Evolutionary conservation across 164 flowering plant species (phyloP), one percentile per base, ranked within the genome.

Genomic region (Aristolochia fimbriata): DNA sequence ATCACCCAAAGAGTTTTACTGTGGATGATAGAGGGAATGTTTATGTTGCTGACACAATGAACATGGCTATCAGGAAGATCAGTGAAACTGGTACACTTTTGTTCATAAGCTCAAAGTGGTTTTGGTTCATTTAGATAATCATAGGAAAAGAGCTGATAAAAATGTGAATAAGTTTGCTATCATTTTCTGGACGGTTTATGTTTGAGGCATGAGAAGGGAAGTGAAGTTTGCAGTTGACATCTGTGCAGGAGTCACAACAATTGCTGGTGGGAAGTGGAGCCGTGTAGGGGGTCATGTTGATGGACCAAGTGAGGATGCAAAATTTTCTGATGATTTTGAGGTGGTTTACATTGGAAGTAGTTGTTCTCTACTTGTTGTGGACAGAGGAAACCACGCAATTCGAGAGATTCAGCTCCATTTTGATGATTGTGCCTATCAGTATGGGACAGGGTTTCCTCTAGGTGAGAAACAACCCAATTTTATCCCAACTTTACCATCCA

Each of bases 271-370:
- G 46, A 87, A 81, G 68, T 71, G 78, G 82, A 73, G 83, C 65
- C 76, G 80, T 33, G 88, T 88, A 41, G 87, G 87, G 49, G 84
- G 86, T 8, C 96, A 93, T 78, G 80, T 78, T 8, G 97, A 90
- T 71, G 99, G 99, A 20, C 92, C 96, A 53, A 88, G 96, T 66
- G 97, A 85, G 69, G 99, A 88, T 75, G 97, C 97, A 51, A 86
- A 80, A 51, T 93, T 93, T 62, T 93, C 99, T 17, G 76, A 73
- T 58, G 97, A 93, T 74, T 93, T 93, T 74, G 97, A 90, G 71
- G 91, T 93, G 68, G 80, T 88, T 48, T 93, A 84, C 52, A 63
- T 93, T 47, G 96, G 97, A 71, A 93, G 99, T 76, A 93, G 99
- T 67, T 93, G 99, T 74, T 90, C 96, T 47, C 77, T 93, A 21